These are phyloP conservation scores for Arthrobotrys iridis DNA, from an alignment of 2,329 filamentous ascomycete species.

Conservation along the genomic window DNA sequence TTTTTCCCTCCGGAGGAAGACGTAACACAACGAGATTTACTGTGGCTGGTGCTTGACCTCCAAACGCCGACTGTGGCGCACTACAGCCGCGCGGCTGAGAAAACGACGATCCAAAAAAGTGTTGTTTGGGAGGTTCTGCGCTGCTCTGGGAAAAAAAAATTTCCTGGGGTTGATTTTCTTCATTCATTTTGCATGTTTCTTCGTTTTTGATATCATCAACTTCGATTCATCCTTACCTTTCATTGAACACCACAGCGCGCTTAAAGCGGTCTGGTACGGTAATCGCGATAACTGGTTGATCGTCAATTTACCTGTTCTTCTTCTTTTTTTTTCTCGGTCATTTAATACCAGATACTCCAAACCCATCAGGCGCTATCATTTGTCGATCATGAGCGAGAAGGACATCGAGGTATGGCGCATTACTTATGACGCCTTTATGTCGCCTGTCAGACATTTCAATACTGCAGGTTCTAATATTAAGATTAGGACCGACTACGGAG, in stretches of 20 bases:
- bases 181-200: not conserved
- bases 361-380: not conserved
- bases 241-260: not conserved
- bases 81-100: not conserved
- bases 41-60: not conserved
- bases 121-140: not conserved
- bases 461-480: not conserved
- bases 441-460: not conserved
- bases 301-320: not conserved
- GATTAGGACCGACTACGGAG: constrained; percentile 55
- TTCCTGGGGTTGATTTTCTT: constrained; percentile 6
- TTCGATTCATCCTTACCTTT: not conserved
- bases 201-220: not conserved
- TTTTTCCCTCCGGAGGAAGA: no score
- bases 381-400: constrained; percentile 43
- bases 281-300: not conserved
- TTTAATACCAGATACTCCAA: not conserved
- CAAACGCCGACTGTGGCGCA: not conserved
- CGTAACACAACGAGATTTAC: not conserved
- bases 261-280: not conserved
- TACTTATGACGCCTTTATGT: not conserved
- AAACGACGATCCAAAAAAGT: constrained; percentile 8
- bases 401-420: constrained; percentile 40
- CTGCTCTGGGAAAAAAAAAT: constrained; percentile 11
- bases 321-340: not conserved